Percentiles rank a stretch among this genome's conserved stretches.
phyloP scores from a whole-genome alignment of 805 yeast species.

The Phaffomyces thermotolerans region DNA sequence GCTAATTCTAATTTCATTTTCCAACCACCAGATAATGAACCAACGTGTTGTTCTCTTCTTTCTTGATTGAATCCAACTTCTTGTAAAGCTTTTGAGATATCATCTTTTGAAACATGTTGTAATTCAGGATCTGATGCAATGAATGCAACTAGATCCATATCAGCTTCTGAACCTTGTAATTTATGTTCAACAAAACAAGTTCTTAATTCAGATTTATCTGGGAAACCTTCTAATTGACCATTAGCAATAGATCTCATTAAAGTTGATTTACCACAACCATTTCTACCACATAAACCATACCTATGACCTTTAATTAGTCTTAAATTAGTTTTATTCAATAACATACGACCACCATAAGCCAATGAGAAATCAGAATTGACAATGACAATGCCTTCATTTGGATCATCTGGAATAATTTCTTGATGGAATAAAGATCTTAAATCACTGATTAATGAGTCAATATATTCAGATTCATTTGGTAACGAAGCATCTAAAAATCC shows the following conservation, averaged over 20 bases:
- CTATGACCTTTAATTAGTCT: conserved; percentile 90
- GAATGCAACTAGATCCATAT: conserved; percentile 79
- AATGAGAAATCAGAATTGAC: conserved; percentile 92
- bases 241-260: conserved; percentile 94
- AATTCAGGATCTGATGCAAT: conserved; percentile 87
- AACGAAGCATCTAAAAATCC: conserved; percentile 43
- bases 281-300: conserved; percentile 96
- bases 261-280: conserved; percentile 98
- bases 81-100: conserved; percentile 67
- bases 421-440: conserved; percentile 50
- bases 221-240: conserved; percentile 97
- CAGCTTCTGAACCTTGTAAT: conserved; percentile 91
- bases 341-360: conserved; percentile 97
- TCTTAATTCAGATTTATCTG: conserved; percentile 74
- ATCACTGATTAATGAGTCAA: conserved; percentile 37
- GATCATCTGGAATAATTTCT: conserved; percentile 47
- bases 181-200: conserved; percentile 98
- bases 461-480: conserved; percentile 32
- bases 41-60: conserved; percentile 84
- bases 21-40: conserved; percentile 98
- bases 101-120: conserved; percentile 51
- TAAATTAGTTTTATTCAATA: conserved; percentile 84
- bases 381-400: conserved; percentile 80
- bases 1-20: conserved; percentile 97
- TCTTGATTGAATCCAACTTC: conserved; percentile 90